Percentiles rank a stretch among this genome's conserved stretches.
Evolutionary conservation across 345 rosid species (phyloP).

Genomic region (Erodium maritimum): DNA sequence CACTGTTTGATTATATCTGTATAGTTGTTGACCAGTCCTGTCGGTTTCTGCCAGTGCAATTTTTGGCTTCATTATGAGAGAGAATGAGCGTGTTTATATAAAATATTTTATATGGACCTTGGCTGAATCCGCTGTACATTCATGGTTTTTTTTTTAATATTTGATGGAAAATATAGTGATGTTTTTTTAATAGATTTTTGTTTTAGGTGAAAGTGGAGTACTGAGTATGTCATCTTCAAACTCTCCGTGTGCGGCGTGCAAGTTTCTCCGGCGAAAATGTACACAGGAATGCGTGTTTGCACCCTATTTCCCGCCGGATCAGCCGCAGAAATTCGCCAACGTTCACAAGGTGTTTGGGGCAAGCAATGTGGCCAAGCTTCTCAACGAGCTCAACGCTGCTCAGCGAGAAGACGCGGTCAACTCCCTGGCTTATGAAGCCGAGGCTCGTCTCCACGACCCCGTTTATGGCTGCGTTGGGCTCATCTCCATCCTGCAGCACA

Average conservation of each 20-base stretch:
- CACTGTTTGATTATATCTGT: constrained; percentile 7
- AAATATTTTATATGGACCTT: constrained; percentile 2
- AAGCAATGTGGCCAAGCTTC: constrained; percentile 64
- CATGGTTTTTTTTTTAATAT: no score
- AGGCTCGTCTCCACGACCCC: constrained; percentile 67
- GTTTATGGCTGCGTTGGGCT: constrained; percentile 84
- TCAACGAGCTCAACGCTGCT: constrained; percentile 37
- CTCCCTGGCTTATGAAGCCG: constrained; percentile 73
- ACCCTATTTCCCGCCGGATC: no score
- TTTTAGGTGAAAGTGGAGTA: no score
- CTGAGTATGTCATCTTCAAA: constrained; percentile 41
- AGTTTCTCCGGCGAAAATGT: constrained; percentile 59
- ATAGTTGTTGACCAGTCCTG: background rate
- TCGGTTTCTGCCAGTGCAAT: background rate
- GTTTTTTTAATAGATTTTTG: no score
- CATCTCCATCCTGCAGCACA: constrained; percentile 62
- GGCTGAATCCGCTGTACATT: constrained; percentile 1
- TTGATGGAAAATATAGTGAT: no score
- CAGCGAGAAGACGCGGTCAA: constrained; percentile 69
- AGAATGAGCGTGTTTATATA: background rate
- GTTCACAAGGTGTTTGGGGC: constrained; percentile 63
- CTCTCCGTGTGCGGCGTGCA: constrained; percentile 81
- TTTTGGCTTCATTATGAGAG: constrained; percentile 1
- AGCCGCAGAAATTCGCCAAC: no score
- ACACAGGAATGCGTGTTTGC: constrained; percentile 75